Percentiles rank a stretch among this genome's conserved stretches.
Conservation (phyloP, 352 stramenopile species). For the Phytophthora pisi region DNA sequence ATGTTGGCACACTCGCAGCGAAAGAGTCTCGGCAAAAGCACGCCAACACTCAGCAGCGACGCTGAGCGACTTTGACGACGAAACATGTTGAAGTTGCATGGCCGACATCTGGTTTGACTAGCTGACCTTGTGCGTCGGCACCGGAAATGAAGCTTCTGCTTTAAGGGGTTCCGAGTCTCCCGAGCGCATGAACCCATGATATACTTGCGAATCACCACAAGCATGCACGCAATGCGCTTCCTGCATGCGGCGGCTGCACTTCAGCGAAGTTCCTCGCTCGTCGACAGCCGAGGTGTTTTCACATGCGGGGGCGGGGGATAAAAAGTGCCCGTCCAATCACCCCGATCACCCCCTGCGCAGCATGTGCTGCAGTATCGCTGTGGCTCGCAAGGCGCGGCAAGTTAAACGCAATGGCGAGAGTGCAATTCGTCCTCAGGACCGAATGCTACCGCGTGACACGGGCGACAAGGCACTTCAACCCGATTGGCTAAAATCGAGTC, state of each 20-base stretch:
- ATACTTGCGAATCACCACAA: too few species aligned
- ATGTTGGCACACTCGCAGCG: too few species aligned
- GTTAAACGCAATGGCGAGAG: constrained; percentile 28
- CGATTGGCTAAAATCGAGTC: constrained; percentile 9
- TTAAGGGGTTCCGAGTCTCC: not conserved
- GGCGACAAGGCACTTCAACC: constrained; percentile 9
- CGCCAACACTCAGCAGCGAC: too few species aligned
- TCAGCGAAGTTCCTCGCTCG: not conserved
- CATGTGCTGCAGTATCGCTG: constrained; percentile 4
- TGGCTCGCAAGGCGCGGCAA: constrained; percentile 22
- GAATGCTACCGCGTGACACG: constrained; percentile 16
- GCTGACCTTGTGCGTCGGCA: not conserved
- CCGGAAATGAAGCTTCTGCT: not conserved
- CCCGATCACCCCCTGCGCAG: constrained; percentile 23
- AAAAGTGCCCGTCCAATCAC: constrained; percentile 39
- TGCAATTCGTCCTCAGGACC: constrained; percentile 1
- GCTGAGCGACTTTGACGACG: not conserved
- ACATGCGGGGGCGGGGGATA: constrained; percentile 11
- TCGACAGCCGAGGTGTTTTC: constrained; percentile 7
- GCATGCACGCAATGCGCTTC: too few species aligned
- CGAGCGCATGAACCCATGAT: too few species aligned
- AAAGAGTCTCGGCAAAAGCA: too few species aligned
- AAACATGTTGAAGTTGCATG: not conserved
- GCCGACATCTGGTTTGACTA: not conserved
- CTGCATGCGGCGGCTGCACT: not conserved